Percentiles rank a stretch among this genome's conserved stretches.
Evolutionary conservation across 208 protist species (phyloP).

Genomic region (Wallacemonas sp.): DNA sequence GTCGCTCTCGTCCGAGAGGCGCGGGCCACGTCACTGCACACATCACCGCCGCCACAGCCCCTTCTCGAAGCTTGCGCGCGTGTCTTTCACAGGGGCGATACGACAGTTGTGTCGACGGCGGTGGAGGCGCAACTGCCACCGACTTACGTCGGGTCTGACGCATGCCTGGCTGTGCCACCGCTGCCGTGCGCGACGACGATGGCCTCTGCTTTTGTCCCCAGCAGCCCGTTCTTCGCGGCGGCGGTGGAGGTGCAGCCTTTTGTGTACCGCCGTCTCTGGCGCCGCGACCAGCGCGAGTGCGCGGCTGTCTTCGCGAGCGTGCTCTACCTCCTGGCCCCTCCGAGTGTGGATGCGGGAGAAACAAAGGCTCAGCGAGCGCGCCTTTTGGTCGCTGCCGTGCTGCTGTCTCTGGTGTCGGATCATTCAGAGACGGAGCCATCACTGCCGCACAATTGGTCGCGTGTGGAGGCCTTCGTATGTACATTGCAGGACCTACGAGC

Average conservation of each 20-base stretch:
- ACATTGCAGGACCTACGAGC: not conserved
- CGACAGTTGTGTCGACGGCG: too few species aligned
- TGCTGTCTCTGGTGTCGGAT: not conserved
- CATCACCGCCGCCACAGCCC: not conserved
- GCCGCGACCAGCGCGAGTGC: conserved; percentile 11
- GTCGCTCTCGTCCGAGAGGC: not conserved
- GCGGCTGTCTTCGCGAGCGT: conserved; percentile 3
- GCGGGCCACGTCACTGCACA: not conserved
- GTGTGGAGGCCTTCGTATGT: not conserved
- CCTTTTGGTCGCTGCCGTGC: not conserved
- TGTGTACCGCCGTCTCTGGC: not conserved
- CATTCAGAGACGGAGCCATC: not conserved
- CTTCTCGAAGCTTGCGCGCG: too few species aligned
- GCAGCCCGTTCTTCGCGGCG: not conserved
- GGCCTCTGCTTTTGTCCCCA: not conserved
- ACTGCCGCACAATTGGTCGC: not conserved
- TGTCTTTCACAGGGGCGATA: too few species aligned
- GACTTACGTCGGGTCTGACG: too few species aligned
- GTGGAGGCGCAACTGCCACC: too few species aligned
- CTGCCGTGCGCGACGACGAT: too few species aligned
- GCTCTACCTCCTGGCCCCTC: not conserved
- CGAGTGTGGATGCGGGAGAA: not conserved
- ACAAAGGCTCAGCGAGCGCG: not conserved
- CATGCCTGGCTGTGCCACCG: not conserved
- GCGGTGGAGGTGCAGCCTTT: not conserved